Evolutionary conservation across 495 filamentous ascomycete genomes (phyloP).

Genomic region (Clavariopsis aquatica): DNA sequence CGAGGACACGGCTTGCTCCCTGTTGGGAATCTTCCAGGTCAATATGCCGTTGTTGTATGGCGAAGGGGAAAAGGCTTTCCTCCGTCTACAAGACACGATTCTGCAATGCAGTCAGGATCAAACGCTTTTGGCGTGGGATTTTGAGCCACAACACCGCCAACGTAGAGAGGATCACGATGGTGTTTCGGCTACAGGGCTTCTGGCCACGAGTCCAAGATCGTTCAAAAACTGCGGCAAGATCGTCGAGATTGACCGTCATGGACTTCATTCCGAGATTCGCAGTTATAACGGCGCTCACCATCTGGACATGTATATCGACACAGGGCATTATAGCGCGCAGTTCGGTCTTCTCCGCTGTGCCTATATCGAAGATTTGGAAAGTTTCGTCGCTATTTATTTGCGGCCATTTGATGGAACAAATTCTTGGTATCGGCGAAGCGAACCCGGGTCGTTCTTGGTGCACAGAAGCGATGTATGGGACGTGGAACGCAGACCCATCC

Average conservation of each 20-base stretch:
- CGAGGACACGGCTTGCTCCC: background rate
- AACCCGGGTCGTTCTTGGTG: too few relatives aligned
- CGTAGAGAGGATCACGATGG: background rate
- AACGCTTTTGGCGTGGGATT: background rate
- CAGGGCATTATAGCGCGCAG: too few relatives aligned
- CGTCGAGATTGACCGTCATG: background rate
- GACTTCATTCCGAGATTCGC: background rate
- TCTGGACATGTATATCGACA: too few relatives aligned
- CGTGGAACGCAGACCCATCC: too few relatives aligned
- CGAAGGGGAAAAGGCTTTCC: constrained; percentile 4
- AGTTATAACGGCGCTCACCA: background rate
- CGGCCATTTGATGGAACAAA: too few relatives aligned
- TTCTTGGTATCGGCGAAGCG: too few relatives aligned
- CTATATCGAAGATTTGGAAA: too few relatives aligned
- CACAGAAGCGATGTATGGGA: too few relatives aligned
- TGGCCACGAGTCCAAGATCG: background rate
- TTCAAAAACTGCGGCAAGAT: background rate
- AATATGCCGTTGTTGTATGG: constrained; percentile 4
- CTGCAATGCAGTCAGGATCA: background rate
- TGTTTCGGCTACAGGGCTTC: background rate
- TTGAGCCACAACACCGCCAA: background rate
- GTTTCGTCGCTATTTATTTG: too few relatives aligned
- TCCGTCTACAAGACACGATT: background rate
- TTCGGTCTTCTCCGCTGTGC: too few relatives aligned
- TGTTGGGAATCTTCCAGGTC: background rate